Base-by-base conservation (phyloP, 2,329 filamentous ascomycete species). In the Ascochyta pisi region DNA sequence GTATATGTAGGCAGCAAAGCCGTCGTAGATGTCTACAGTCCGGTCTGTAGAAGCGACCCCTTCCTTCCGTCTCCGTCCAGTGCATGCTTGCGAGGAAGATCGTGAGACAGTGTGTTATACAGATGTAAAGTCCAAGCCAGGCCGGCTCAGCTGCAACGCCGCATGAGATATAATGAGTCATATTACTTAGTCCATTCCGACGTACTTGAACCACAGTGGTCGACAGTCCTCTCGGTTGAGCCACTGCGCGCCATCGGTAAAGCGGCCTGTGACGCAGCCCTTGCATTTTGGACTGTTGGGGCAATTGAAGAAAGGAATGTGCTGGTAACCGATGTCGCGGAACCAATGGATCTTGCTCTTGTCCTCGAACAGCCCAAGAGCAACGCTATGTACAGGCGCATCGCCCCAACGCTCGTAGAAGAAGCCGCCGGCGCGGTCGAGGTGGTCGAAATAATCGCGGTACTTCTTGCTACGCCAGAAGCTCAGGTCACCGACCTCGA, bases 351-450 rank as follows among this genome's bases (percentile, higher is more conserved):
- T 91, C 76, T 91, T 93, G 77, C 83, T 89, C 70, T 87, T 85
- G 73, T 99, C 94, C 70, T 96, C 94, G 73, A 99, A 97, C 24
- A 99, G 77, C 27, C 92, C 95, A 38, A 99, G 78, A 0, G 91
- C 95, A 68, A 99, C 92, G 63, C 91, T 96, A 77, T 99, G 95
- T 6, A 99, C 95, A 0, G 95, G 95, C 2, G 95, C 95, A 81
- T 99, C 95, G 9, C 95, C 95, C 95, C 95, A 99, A 66, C 95
- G 84, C 80, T 99, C 95, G 73, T 99, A 99, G 77, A 96, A 99
- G 84, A 99, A 99, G 23, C 95, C 95, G 34, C 95, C 95, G 0
- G 93, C 91, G 19, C 90, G 86, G 76, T 99, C 95, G 31, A 99
- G 84, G 76, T 98, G 92, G 71, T 96, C 88, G 74, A 99, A 99